Evolutionary conservation across 169 alveolate genomes (phyloP), one percentile per base, ranked within the genome.

Genomic region (Theileria parva): DNA sequence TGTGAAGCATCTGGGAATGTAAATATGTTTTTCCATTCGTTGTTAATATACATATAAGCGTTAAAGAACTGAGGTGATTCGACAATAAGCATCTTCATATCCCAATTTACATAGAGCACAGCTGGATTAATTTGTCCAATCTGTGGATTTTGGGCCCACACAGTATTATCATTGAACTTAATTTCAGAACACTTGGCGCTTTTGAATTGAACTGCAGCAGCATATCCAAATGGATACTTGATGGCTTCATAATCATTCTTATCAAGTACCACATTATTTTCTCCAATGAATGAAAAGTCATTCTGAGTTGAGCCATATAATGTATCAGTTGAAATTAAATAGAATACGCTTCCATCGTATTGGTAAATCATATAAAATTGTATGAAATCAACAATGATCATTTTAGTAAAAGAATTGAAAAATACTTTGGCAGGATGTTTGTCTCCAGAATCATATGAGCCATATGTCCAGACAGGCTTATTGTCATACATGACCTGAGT

Each of bases 31-130:
- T n/a, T 21, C 64, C 64, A 55, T n/a, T 55, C 27, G 21, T 21
- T 21, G 64, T 55, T 55, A 17, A 55, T n/a, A 21, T 55, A 55
- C 64, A 55, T 55, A 55, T 55, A 55, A n/a, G 64, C 64, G 12
- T 55, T 55, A 21, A 55, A 17, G 64, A 55, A 55, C 27, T 5
- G 9, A 7, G 4, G 64, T 55, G 64, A 55, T 21, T 55, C 64
- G 12, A 55, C 30, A 17, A 55, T n/a, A 11, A 55, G 21, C 64
- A 55, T 55, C 64, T 55, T 55, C 64, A 55, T 55, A 55, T 55
- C 64, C 64, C 64, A 55, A 21, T 55, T 55, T 17, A 55, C 64
- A 21, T 55, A 55, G 30, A 55, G 4, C 3, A 6, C 12, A 17
- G 21, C 12, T 55, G 64, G 64, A 21, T 55, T 6, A 55, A 7